Conservation (phyloP, 2,329 filamentous ascomycete species). For the Madurella fahalii region DNA sequence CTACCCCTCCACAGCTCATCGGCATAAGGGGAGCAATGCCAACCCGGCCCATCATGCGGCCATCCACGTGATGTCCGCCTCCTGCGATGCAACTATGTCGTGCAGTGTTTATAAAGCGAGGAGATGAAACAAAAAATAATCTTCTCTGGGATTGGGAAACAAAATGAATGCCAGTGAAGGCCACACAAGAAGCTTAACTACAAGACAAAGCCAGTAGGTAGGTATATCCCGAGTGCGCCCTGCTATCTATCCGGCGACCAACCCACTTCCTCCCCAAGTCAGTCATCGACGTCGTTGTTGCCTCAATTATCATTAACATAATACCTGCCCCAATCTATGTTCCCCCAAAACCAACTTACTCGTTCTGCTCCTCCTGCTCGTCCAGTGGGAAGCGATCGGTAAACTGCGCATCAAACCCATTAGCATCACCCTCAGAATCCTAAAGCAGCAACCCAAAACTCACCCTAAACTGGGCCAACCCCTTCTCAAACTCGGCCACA, state of each 20-base stretch:
- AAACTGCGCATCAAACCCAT: conserved; percentile 16
- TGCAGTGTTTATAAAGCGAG: conserved; percentile 26
- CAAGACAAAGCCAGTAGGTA: no score
- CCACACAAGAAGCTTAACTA: no score
- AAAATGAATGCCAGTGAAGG: no score
- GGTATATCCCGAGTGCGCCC: no score
- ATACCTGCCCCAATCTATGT: background rate
- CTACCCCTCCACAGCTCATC: no score
- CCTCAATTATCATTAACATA: background rate
- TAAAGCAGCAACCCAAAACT: conserved; percentile 10
- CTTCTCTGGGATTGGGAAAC: no score
- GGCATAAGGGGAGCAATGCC: no score
- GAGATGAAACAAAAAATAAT: no score
- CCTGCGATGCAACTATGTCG: conserved; percentile 32
- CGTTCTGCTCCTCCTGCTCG: background rate
- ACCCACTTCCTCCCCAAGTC: no score
- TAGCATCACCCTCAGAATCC: background rate
- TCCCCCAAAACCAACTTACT: background rate
- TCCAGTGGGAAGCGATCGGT: conserved; percentile 27
- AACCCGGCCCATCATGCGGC: conserved; percentile 28
- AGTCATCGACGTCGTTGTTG: no score
- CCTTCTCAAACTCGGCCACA: conserved; percentile 48
- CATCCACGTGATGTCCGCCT: conserved; percentile 27
- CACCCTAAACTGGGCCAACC: conserved; percentile 62
- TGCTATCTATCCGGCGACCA: no score